Base-by-base conservation (phyloP, 208 protist species). In the Porcisia hertigi region DNA sequence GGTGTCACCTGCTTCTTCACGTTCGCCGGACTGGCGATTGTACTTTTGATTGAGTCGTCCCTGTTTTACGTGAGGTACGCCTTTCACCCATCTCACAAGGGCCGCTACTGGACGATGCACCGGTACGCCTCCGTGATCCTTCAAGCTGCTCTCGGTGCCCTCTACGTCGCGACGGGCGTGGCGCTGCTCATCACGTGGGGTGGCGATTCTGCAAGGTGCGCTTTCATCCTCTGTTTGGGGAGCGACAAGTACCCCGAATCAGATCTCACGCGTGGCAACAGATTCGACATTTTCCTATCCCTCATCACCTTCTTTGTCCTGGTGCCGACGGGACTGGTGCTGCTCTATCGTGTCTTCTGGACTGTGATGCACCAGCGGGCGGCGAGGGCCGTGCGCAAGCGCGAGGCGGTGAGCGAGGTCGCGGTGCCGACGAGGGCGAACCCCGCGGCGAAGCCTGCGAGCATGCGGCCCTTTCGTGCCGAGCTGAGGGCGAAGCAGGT, bases 201-300 rank as follows among this genome's bases (percentile, higher is more conserved):
- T 6, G 25, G 36, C 25, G 7, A 54, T 18, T 1, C 69, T 16
- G 43, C 54, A 55, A 30, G 23, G 49, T 84, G 80, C 55, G 69
- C 25, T 53, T 66, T 70, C 30, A n/a, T 84, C 4, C 76, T 84
- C 55, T 84, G 80, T 60, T n/a, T 79, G 14, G 69, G 75, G 1
- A n/a, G 59, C 12, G 47, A 80, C 36, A 63, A 62, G 20, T 67
- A 82, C 23, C 69, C 67, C 2, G 34, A 9, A 6, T 4, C 18
- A 0, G 1, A 18, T 9, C 30, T 18, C 18, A 39, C 53, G 16
- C 39, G 45, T 3, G 73, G 73, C 1, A 57, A 71, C 7, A 47
- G 45, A 55, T 73, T 77, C 73, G 36, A 71, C 41, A 12, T 23
- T 2, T 5, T 69, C n/a, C 47, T 79, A 53, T 52, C 57, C 30